Evolutionary conservation across 345 rosid species (phyloP).

Genomic region (Pelargonium nanum): DNA sequence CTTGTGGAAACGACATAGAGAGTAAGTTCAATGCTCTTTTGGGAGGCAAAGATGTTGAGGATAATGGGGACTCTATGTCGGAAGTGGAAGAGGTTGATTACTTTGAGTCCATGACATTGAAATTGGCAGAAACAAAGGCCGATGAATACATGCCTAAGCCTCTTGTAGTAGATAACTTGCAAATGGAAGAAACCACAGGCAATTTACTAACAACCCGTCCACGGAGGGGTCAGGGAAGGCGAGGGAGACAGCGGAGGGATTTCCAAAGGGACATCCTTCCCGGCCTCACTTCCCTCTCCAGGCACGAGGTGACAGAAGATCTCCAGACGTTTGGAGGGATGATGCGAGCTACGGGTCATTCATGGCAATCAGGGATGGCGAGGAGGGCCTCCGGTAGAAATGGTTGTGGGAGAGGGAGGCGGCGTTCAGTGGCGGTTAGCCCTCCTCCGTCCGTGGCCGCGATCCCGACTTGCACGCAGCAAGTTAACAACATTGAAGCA

Average conservation of each 20-base stretch:
- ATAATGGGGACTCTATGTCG: conserved; percentile 25
- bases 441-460: conserved; percentile 28
- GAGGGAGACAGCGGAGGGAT: conserved; percentile 92
- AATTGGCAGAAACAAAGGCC: conserved; percentile 46
- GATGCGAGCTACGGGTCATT: conserved; percentile 68
- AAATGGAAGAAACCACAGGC: conserved; percentile 37
- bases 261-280: conserved; percentile 98
- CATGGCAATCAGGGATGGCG: conserved; percentile 55
- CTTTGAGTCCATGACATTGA: conserved; percentile 77
- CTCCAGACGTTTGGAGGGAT: conserved; percentile 83
- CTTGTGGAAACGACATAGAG: conserved; percentile 43
- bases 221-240: conserved; percentile 66
- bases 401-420: conserved; percentile 65
- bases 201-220: conserved; percentile 30
- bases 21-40: conserved; percentile 29
- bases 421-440: conserved; percentile 23
- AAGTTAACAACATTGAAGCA: conserved; percentile 43
- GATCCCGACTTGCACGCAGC: conserved; percentile 26
- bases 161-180: conserved; percentile 44
- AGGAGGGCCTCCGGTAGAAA: conserved; percentile 60
- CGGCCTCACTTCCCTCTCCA: conserved; percentile 71
- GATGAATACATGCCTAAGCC: conserved; percentile 88
- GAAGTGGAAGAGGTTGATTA: conserved; percentile 58
- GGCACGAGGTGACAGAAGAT: conserved; percentile 88
- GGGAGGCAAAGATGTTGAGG: conserved; percentile 22